These are phyloP conservation scores for Pythium apleroticum DNA, from an alignment of 352 stramenopile genomes.

Conservation along the genomic window DNA sequence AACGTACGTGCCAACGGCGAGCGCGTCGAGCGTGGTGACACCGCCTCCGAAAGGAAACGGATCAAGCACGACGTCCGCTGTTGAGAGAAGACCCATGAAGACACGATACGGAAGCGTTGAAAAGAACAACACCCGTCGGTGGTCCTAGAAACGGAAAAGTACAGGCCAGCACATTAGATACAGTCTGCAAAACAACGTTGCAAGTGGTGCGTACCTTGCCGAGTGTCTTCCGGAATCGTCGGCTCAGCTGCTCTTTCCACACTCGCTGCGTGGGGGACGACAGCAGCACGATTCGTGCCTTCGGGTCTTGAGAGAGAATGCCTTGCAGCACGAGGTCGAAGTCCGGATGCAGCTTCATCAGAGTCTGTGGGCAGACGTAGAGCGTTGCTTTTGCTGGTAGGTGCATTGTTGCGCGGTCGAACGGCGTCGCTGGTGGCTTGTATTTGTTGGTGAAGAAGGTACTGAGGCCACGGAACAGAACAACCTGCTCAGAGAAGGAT, in stretches of 20 bases:
- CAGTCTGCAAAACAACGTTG: no score
- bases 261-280: constrained; percentile 44
- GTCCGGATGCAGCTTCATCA: constrained; percentile 64
- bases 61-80: constrained; percentile 75
- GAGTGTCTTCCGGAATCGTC: constrained; percentile 40
- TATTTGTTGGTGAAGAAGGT: constrained; percentile 50
- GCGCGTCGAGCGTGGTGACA: constrained; percentile 80
- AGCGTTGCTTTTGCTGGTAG: constrained; percentile 44
- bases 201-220: constrained; percentile 22
- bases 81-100: constrained; percentile 54
- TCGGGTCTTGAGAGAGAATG: constrained; percentile 41
- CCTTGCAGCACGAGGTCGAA: constrained; percentile 47
- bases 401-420: constrained; percentile 38
- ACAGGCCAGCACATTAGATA: not conserved
- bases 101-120: constrained; percentile 52
- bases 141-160: constrained; percentile 11
- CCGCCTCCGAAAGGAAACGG: constrained; percentile 84
- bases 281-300: constrained; percentile 44
- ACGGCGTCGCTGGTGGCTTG: not conserved
- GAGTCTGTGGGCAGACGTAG: constrained; percentile 62
- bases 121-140: constrained; percentile 58
- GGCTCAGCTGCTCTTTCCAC: constrained; percentile 53
- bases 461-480: constrained; percentile 64
- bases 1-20: constrained; percentile 76
- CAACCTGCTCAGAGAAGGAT: constrained; percentile 66